Evolutionary conservation across 352 stramenopile species (phyloP).

Genomic region (Globisporangium spiculum): DNA sequence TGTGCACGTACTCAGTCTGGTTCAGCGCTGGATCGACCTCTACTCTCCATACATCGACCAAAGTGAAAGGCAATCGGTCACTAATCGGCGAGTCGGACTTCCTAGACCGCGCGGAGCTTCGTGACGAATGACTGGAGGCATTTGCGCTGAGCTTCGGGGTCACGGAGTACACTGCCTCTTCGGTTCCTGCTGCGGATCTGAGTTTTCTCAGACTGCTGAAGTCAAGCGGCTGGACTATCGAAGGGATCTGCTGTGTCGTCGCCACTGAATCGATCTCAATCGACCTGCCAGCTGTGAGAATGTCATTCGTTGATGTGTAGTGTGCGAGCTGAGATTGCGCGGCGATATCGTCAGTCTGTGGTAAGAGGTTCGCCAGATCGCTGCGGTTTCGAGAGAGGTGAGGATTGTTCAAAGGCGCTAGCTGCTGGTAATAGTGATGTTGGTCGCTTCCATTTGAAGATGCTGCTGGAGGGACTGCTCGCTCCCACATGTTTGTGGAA

Average conservation of each 20-base stretch:
- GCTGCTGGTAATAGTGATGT: neutral
- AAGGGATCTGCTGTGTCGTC: constrained; percentile 14
- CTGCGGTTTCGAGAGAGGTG: constrained; percentile 3
- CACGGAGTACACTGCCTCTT: neutral
- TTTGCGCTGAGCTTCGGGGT: neutral
- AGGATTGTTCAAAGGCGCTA: neutral
- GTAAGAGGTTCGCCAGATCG: neutral
- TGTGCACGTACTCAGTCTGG: constrained; percentile 14
- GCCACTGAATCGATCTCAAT: constrained; percentile 9
- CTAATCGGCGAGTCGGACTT: neutral
- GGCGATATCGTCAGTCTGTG: neutral
- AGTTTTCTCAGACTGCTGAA: constrained; percentile 17
- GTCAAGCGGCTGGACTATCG: constrained; percentile 14
- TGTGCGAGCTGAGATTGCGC: neutral
- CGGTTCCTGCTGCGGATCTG: neutral
- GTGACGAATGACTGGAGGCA: neutral
- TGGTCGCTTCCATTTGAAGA: neutral
- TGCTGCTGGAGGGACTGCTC: neutral
- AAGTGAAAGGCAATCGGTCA: constrained; percentile 4
- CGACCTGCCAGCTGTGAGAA: neutral
- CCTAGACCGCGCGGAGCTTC: constrained; percentile 1
- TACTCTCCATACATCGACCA: constrained; percentile 16
- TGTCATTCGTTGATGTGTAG: neutral
- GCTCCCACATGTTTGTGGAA: neutral
- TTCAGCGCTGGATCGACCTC: neutral